These are phyloP conservation scores for Xerocomus potaroensis DNA, from an alignment of 768 basidiomycete species.

Conservation along the genomic window DNA sequence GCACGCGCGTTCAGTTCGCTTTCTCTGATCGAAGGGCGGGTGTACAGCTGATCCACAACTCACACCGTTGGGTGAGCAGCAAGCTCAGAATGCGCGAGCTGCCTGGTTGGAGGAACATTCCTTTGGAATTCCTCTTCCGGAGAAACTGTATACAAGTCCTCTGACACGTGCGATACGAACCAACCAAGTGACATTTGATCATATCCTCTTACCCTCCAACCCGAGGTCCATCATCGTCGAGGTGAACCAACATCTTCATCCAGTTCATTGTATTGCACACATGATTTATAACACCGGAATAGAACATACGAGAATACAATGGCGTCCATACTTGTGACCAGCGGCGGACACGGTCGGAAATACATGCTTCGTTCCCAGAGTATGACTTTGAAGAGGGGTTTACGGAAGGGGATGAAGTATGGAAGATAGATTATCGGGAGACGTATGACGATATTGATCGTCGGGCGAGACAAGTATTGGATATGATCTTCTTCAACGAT, in stretches of 20 bases:
- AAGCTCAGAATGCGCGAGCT: conserved; percentile 38
- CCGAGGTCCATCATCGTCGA: conserved; percentile 48
- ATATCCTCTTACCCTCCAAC: conserved; percentile 24
- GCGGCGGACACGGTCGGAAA: conserved; percentile 47
- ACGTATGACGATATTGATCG: conserved; percentile 30
- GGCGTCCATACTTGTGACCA: conserved; percentile 74
- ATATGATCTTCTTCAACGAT: conserved; percentile 47
- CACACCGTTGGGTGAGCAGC: conserved; percentile 51
- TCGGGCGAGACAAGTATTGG: conserved; percentile 51
- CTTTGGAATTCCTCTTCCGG: conserved; percentile 17
- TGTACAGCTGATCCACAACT: conserved; percentile 43
- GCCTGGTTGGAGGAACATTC: conserved; percentile 15
- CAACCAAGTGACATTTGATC: conserved; percentile 47
- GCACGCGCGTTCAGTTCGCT: not conserved
- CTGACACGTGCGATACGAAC: conserved; percentile 60
- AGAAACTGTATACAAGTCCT: conserved; percentile 38
- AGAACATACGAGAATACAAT: conserved; percentile 64
- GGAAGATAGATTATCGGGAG: conserved; percentile 34
- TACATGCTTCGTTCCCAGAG: conserved; percentile 36
- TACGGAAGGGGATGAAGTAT: conserved; percentile 58
- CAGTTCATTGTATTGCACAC: not conserved
- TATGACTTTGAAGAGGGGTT: conserved; percentile 55
- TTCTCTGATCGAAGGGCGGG: not conserved
- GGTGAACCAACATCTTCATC: conserved; percentile 30
- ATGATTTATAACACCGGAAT: not conserved